phyloP scores from a whole-genome alignment of 129 eudicot species.

The Lactuca sativa region DNA sequence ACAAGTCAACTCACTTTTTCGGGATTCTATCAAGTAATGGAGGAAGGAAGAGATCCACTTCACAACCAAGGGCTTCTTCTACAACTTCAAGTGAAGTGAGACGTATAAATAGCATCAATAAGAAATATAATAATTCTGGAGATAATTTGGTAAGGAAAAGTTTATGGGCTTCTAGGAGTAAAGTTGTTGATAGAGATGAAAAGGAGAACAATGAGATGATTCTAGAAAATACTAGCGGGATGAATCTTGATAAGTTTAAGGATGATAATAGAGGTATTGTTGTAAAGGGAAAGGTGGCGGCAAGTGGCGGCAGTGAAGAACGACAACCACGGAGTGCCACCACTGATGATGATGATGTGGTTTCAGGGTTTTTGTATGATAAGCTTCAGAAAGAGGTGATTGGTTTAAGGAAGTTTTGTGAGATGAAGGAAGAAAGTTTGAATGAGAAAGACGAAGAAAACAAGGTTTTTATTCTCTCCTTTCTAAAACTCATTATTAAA shows the following conservation, averaged over 20 bases:
- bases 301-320: conserved; percentile 33
- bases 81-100: conserved; percentile 38
- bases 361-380: conserved; percentile 90
- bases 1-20: conserved; percentile 41
- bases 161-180: conserved; percentile 73
- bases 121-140: conserved; percentile 30
- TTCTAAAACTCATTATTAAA: not conserved
- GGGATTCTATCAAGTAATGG: conserved; percentile 59
- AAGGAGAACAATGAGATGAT: conserved; percentile 53
- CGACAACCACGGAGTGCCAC: conserved; percentile 19
- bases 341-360: conserved; percentile 52
- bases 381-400: conserved; percentile 89
- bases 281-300: conserved; percentile 21
- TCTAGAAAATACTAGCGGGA: conserved; percentile 29
- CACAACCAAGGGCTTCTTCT: conserved; percentile 75
- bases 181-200: conserved; percentile 44
- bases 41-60: conserved; percentile 61
- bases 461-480: conserved; percentile 42
- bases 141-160: conserved; percentile 49
- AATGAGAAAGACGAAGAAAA: conserved; percentile 74
- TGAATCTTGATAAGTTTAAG: conserved; percentile 28
- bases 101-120: conserved; percentile 35
- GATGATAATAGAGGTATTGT: conserved; percentile 31
- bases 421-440: conserved; percentile 49
- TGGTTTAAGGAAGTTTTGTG: conserved; percentile 64